Percentiles rank a stretch among this genome's conserved stretches.
phyloP scores from a whole-genome alignment of 2,329 filamentous ascomycete species.

The Sporothrix dimorphospora region DNA sequence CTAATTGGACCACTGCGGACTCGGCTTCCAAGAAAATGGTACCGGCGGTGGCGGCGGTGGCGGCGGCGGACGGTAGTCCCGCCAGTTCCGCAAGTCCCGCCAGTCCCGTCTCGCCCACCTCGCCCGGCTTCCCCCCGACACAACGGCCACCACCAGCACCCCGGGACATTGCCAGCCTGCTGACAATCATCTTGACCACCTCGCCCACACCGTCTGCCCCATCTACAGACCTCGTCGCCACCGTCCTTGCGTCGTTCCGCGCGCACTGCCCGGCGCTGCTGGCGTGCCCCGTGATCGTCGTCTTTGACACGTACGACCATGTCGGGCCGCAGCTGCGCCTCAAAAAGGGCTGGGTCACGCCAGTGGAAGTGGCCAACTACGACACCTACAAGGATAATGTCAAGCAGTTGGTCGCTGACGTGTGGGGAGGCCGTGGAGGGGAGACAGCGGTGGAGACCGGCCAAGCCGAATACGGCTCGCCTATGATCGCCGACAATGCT shows the following conservation, averaged over 20 bases:
- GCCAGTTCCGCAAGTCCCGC: neutral
- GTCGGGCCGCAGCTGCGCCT: constrained; percentile 49
- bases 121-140: no score
- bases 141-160: neutral
- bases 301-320: constrained; percentile 57
- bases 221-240: constrained; percentile 54
- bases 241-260: constrained; percentile 52
- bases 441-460: constrained; percentile 31
- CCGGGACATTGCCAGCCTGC: constrained; percentile 25
- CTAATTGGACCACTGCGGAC: neutral
- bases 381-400: constrained; percentile 53
- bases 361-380: constrained; percentile 48
- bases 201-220: constrained; percentile 60
- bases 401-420: constrained; percentile 45
- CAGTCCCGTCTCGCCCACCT: neutral
- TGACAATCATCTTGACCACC: constrained; percentile 57
- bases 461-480: constrained; percentile 53
- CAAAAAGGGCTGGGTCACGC: constrained; percentile 58
- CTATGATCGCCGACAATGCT: constrained; percentile 38
- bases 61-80: neutral
- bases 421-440: constrained; percentile 4
- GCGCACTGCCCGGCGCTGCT: constrained; percentile 47
- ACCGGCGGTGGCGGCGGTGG: neutral
- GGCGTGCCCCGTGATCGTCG: constrained; percentile 52
- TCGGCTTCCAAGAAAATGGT: neutral